phyloP scores from a whole-genome alignment of 768 basidiomycete genomes.

The Megacollybia marginata region DNA sequence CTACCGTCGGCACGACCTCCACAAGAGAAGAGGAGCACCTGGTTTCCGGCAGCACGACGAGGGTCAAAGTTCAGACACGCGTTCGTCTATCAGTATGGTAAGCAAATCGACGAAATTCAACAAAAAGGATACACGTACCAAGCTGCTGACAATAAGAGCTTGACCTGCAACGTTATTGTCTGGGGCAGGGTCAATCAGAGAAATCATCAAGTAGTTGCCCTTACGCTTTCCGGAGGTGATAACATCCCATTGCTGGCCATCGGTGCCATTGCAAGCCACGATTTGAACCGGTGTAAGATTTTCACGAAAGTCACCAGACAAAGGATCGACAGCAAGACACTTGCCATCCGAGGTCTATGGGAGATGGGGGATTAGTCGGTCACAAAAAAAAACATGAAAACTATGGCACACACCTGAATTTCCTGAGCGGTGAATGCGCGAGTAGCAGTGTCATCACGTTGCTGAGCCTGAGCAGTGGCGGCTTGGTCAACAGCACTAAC shows the following conservation, averaged over 20 bases:
- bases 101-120: not conserved
- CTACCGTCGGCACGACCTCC: conserved; percentile 18
- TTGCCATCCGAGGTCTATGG: conserved; percentile 15
- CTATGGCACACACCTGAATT: conserved; percentile 8
- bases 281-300: conserved; percentile 14
- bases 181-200: no score
- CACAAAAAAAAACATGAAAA: not conserved
- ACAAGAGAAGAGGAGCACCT: conserved; percentile 17
- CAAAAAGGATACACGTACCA: conserved; percentile 6
- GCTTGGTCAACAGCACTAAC: conserved; percentile 4
- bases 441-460: conserved; percentile 11
- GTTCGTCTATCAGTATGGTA: conserved; percentile 9
- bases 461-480: conserved; percentile 12
- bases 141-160: conserved; percentile 14
- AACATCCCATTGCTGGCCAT: conserved; percentile 15
- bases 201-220: no score
- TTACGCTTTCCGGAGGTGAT: conserved; percentile 14
- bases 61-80: conserved; percentile 16
- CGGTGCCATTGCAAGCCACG: conserved; percentile 11
- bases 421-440: conserved; percentile 14
- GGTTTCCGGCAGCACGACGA: conserved; percentile 12
- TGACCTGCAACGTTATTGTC: conserved; percentile 12
- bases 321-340: conserved; percentile 15
- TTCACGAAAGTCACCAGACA: conserved; percentile 16
- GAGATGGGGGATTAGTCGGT: not conserved